Evolutionary conservation across 2,329 filamentous ascomycete genomes (phyloP).

Genomic region (Fusarium oxysporum): DNA sequence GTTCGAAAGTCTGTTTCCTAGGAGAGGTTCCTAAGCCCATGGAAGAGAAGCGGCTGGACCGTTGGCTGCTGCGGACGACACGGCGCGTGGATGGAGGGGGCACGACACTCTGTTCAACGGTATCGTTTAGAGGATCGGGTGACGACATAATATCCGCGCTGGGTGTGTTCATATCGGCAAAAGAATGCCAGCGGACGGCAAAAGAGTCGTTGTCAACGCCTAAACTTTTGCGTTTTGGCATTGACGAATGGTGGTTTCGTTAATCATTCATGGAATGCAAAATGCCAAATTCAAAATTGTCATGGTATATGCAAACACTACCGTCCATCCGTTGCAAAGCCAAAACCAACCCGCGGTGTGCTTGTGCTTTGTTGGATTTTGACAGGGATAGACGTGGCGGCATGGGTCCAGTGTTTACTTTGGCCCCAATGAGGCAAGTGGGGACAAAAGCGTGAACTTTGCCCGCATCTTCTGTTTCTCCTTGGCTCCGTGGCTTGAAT

Average conservation of each 20-base stretch:
- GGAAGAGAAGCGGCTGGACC: slow-evolving; percentile 53
- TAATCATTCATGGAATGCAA: slow-evolving; percentile 41
- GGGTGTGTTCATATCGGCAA: slow-evolving; percentile 51
- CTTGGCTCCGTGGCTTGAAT: slow-evolving; percentile 31
- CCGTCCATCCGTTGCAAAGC: slow-evolving; percentile 7
- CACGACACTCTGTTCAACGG: slow-evolving; percentile 47
- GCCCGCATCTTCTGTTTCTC: slow-evolving; percentile 43
- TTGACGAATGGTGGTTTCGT: slow-evolving; percentile 40
- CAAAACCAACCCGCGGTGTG: slow-evolving; percentile 36
- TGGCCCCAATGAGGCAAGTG: slow-evolving; percentile 27
- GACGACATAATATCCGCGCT: slow-evolving; percentile 61
- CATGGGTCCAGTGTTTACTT: slow-evolving; percentile 47
- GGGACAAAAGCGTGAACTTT: slow-evolving; percentile 31
- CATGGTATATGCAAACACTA: slow-evolving; percentile 23
- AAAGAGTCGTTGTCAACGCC: slow-evolving; percentile 44
- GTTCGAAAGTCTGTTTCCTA: slow-evolving; percentile 67
- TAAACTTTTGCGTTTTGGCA: slow-evolving; percentile 46
- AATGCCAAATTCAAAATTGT: slow-evolving; percentile 6
- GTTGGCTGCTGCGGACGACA: slow-evolving; percentile 60
- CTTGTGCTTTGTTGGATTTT: slow-evolving; percentile 8
- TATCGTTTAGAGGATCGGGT: slow-evolving; percentile 62
- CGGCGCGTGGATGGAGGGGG: slow-evolving; percentile 55
- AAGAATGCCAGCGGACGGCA: slow-evolving; percentile 52
- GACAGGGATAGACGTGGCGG: slow-evolving; percentile 38
- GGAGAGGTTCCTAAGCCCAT: slow-evolving; percentile 56